phyloP scores from a whole-genome alignment of 1,284 basidiomycete genomes.

The Anthracocystis walkeri region DNA sequence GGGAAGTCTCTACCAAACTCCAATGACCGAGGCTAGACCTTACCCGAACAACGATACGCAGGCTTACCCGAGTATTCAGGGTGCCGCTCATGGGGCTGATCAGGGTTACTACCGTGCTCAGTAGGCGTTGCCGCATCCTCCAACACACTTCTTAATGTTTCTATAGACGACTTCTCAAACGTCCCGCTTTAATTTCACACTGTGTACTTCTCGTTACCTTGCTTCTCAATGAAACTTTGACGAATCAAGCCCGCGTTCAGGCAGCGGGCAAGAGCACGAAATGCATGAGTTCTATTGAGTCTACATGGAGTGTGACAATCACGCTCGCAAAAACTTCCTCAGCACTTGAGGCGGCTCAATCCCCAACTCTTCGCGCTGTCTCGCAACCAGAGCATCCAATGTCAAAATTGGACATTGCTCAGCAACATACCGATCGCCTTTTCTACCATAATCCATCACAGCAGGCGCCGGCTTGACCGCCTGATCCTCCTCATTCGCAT shows the following conservation, averaged over 20 bases:
- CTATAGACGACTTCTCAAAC: neutral
- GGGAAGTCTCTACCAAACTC: slow-evolving; percentile 48
- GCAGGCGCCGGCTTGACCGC: slow-evolving; percentile 53
- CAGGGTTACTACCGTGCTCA: too few relatives aligned
- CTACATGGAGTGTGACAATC: neutral
- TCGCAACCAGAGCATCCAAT: slow-evolving; percentile 34
- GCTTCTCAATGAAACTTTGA: too few relatives aligned
- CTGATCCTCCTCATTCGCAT: slow-evolving; percentile 16
- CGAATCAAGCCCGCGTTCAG: too few relatives aligned
- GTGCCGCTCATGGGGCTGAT: too few relatives aligned
- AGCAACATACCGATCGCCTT: slow-evolving; percentile 43
- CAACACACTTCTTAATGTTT: neutral
- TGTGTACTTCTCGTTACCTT: slow-evolving; percentile 12
- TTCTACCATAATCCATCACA: slow-evolving; percentile 52
- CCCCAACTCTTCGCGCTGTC: slow-evolving; percentile 19
- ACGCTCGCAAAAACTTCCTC: slow-evolving; percentile 25
- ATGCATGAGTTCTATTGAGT: neutral
- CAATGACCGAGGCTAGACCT: slow-evolving; percentile 44
- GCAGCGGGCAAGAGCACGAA: too few relatives aligned
- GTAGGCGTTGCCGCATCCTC: too few relatives aligned
- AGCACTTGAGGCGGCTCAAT: slow-evolving; percentile 38
- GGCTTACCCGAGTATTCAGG: too few relatives aligned
- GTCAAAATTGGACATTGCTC: slow-evolving; percentile 47
- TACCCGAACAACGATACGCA: slow-evolving; percentile 24
- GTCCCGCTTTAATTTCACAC: neutral